Evolutionary conservation across 1,284 basidiomycete genomes (phyloP), one percentile per base, ranked within the genome.

Genomic region (Coniferiporia weirii): DNA sequence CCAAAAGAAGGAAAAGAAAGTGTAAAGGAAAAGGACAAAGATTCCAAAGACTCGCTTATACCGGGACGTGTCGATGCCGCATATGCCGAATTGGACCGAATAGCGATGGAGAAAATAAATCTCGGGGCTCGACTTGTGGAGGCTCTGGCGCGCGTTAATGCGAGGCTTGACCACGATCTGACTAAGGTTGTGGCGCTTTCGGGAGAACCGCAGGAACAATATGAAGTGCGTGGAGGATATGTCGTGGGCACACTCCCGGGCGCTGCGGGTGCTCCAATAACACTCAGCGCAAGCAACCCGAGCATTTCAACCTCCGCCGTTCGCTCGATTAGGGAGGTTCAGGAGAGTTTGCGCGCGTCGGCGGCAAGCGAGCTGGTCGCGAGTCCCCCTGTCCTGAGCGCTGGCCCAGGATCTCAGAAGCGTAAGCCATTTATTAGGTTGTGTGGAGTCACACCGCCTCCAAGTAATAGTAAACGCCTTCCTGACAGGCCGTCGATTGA

Each of bases 101-200:
- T 62, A 8, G 19, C 57, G 7, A 13, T 49, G 10, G 61, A 62
- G 17, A 59, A 59, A 49, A 59, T 62, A 17, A 22, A 38, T 10
- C 54, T 62, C 32, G 46, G 52, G 7, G 44, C 52, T 19, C 52
- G 54, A n/a, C 44, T 62, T 4, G 54, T 62, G 3, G 57, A 59
- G 17, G 22, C 54, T 4, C 22, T 62, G 17, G 47, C 52, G 9
- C 57, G 61, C 5, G 61, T 62, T 19, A 56, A 44, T 38, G 61
- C 61, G 4, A 45, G 61, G 34, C 54, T 62, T 4, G 61, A 62
- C 22, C 57, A 62, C 22, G 61, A 62, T 47, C 47, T 59, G 12
- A 27, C 34, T 12, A 52, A 51, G 17, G 61, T 62, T 12, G 49
- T 62, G 17, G 38, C 52, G 34, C 47, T 62, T 19, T 59, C 57